Conservation (phyloP, 2,329 filamentous ascomycete genomes). For the Aaosphaeria arxii region DNA sequence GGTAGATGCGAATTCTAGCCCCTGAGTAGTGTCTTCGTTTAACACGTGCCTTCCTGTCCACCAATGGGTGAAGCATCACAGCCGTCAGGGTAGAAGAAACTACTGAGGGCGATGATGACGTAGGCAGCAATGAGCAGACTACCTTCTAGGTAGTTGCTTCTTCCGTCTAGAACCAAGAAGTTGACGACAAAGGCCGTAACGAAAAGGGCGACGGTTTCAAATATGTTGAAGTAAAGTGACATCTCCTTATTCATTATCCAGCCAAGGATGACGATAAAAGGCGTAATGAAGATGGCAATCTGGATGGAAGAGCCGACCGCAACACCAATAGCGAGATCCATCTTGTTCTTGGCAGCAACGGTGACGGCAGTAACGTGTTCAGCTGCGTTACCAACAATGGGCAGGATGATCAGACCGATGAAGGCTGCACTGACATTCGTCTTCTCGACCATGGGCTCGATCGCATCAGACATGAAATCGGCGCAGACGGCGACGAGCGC, state of each 20-base stretch:
- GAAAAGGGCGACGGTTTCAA: conserved; percentile 70
- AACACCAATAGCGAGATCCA: conserved; percentile 79
- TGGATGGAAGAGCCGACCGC: conserved; percentile 79
- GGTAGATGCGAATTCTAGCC: too few relatives aligned
- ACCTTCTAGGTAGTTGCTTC: conserved; percentile 80
- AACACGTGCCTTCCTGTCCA: conserved; percentile 30
- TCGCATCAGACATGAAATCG: conserved; percentile 74
- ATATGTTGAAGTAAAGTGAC: conserved; percentile 60
- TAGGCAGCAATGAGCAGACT: conserved; percentile 74
- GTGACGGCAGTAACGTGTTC: conserved; percentile 80
- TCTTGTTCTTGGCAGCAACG: conserved; percentile 79
- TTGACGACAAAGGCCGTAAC: conserved; percentile 82
- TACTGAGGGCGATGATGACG: conserved; percentile 66
- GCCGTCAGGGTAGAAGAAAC: conserved; percentile 49
- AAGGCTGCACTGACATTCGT: conserved; percentile 68
- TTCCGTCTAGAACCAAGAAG: conserved; percentile 78
- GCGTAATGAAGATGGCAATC: conserved; percentile 75
- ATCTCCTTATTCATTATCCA: conserved; percentile 76
- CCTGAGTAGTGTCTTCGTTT: neutral
- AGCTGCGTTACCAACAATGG: conserved; percentile 80
- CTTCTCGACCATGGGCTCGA: conserved; percentile 62
- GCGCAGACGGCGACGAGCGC: conserved; percentile 60
- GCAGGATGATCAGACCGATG: conserved; percentile 74
- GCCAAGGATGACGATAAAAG: conserved; percentile 71
- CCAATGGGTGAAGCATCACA: conserved; percentile 44